Evolutionary conservation across 2,329 filamentous ascomycete species (phyloP).

Genomic region (Trichoderma simmonsii): DNA sequence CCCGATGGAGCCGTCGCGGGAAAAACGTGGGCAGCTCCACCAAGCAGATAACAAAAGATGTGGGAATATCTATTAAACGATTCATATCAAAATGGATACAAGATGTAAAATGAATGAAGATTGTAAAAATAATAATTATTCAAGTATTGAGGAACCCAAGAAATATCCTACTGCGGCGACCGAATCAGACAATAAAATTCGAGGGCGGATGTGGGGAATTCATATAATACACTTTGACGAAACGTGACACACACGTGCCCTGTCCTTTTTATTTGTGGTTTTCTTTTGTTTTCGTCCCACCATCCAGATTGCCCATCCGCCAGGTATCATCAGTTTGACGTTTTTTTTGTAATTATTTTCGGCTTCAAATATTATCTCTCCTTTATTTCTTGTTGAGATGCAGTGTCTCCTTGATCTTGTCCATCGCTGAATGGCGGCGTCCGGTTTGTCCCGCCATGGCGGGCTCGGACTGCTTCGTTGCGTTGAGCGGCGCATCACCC

Average conservation of each 20-base stretch:
- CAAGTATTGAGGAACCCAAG: background rate
- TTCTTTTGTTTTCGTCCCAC: background rate
- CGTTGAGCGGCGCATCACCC: background rate
- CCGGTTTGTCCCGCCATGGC: background rate
- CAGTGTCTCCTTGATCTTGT: slow-evolving; percentile 19
- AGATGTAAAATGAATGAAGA: background rate
- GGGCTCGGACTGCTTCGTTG: background rate
- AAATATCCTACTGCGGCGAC: background rate
- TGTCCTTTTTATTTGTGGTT: background rate
- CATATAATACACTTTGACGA: background rate
- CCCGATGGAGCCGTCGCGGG: slow-evolving; percentile 5
- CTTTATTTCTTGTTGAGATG: slow-evolving; percentile 18
- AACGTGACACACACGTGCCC: background rate
- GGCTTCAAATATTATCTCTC: background rate
- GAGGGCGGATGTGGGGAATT: background rate
- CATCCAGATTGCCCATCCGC: background rate
- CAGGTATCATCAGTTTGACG: background rate
- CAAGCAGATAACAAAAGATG: background rate
- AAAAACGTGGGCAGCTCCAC: slow-evolving; percentile 15
- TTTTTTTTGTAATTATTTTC: background rate
- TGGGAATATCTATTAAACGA: background rate
- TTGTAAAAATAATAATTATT: background rate
- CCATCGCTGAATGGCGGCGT: slow-evolving; percentile 13
- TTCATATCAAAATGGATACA: background rate
- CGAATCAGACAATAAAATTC: background rate